Conservation (phyloP, 1,284 basidiomycete species). For the Coniferiporia sulphurascens region DNA sequence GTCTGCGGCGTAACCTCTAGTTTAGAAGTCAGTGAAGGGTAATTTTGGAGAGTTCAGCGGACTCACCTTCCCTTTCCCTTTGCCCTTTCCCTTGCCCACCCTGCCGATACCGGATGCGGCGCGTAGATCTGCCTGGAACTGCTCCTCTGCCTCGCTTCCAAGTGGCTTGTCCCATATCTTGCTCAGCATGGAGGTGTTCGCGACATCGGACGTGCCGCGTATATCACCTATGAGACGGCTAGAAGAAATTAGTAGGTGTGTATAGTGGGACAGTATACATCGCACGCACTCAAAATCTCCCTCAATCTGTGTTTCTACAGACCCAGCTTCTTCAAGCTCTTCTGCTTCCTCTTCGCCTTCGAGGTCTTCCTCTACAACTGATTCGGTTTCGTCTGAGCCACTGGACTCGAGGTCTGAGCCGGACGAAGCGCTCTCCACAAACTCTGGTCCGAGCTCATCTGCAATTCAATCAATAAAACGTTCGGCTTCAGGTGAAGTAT, state of each 20-base stretch:
- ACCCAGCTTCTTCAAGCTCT: constrained; percentile 22
- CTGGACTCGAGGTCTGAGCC: neutral
- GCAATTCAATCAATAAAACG: neutral
- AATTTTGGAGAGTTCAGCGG: neutral
- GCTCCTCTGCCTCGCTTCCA: constrained; percentile 60
- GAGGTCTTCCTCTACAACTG: neutral
- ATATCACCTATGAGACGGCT: constrained; percentile 65
- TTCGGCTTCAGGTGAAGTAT: neutral
- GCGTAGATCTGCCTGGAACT: constrained; percentile 66
- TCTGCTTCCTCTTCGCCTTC: constrained; percentile 38
- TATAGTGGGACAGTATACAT: neutral
- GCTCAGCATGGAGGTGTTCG: constrained; percentile 42
- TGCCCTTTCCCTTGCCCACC: constrained; percentile 31
- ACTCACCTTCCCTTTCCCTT: constrained; percentile 32
- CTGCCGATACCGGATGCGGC: constrained; percentile 68
- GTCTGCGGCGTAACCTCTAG: constrained; percentile 35
- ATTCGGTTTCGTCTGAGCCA: constrained; percentile 4
- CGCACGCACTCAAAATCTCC: constrained; percentile 28
- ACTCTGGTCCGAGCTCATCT: neutral
- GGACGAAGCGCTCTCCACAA: neutral
- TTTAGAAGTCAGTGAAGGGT: neutral
- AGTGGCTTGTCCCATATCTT: constrained; percentile 58
- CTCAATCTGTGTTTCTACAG: constrained; percentile 21
- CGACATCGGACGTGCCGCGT: constrained; percentile 42
- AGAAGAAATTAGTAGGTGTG: neutral